phyloP scores from a whole-genome alignment of 306 rosid genomes.

The Heteromeles arbutifolia region DNA sequence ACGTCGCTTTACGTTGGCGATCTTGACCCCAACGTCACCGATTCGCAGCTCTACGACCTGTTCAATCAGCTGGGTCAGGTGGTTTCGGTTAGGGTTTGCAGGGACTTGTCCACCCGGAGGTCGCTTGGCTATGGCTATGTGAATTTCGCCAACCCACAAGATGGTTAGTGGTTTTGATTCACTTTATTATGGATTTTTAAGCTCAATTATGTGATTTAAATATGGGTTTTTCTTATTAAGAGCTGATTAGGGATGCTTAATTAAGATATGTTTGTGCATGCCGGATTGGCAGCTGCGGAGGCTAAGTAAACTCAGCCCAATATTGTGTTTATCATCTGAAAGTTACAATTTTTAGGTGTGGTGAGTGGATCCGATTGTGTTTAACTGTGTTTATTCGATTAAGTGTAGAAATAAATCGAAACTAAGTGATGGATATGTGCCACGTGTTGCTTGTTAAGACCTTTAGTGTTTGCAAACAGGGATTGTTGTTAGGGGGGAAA shows the following conservation, averaged over 20 bases:
- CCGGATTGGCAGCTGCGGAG: neutral
- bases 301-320: neutral
- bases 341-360: neutral
- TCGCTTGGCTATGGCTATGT: constrained; percentile 97
- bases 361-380: neutral
- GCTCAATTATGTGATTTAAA: neutral
- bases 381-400: neutral
- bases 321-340: neutral
- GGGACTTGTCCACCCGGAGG: constrained; percentile 78
- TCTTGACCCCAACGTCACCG: constrained; percentile 77
- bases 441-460: neutral
- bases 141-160: constrained; percentile 68
- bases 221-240: neutral
- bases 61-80: constrained; percentile 92
- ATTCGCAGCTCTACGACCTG: constrained; percentile 87
- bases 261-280: neutral
- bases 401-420: neutral
- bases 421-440: neutral
- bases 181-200: neutral
- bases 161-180: constrained; percentile 47
- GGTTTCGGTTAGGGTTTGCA: constrained; percentile 94
- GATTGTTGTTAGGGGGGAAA: neutral
- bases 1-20: constrained; percentile 95
- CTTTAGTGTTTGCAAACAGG: neutral
- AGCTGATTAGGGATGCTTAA: neutral